phyloP scores from a whole-genome alignment of 371 early-diverging fungal species.

The Actinomortierella ambigua region DNA sequence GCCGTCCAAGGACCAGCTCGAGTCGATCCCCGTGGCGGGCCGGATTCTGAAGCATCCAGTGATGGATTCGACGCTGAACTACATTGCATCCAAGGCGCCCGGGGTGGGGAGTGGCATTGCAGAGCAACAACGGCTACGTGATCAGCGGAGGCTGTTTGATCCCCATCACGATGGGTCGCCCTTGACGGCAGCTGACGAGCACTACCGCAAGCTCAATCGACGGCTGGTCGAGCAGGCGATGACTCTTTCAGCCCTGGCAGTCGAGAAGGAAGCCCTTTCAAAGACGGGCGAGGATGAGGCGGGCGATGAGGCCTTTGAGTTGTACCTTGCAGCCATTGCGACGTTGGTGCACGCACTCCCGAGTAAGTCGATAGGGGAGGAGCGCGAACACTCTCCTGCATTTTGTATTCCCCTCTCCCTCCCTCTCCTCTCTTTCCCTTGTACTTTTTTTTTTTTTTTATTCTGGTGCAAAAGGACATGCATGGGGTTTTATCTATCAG shows the following conservation, averaged over 20 bases:
- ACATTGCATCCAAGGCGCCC: slow-evolving; percentile 32
- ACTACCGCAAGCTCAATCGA: slow-evolving; percentile 48
- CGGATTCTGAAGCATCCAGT: slow-evolving; percentile 39
- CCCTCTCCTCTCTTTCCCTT: neutral
- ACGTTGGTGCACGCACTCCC: slow-evolving; percentile 57
- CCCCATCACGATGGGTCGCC: no score
- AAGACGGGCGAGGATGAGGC: slow-evolving; percentile 46
- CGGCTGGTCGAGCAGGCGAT: slow-evolving; percentile 53
- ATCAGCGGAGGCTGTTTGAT: no score
- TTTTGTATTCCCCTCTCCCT: neutral
- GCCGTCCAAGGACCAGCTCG: slow-evolving; percentile 37
- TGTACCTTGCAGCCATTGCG: slow-evolving; percentile 56
- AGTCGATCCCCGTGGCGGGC: slow-evolving; percentile 33
- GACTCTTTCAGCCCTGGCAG: slow-evolving; percentile 51
- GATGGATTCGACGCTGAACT: slow-evolving; percentile 39
- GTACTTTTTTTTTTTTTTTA: no score
- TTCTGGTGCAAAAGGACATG: no score
- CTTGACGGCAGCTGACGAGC: slow-evolving; percentile 24
- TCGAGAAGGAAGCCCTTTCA: slow-evolving; percentile 48
- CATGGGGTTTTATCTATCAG: no score
- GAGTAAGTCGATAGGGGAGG: no score
- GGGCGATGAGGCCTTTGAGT: slow-evolving; percentile 55
- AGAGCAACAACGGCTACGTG: no score
- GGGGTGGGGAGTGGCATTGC: no score
- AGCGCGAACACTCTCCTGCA: neutral